Percentiles rank a stretch among this genome's conserved stretches.
These are phyloP conservation scores for Scleromitrula shiraiana DNA, from an alignment of 2,329 filamentous ascomycete genomes.

Conservation along the genomic window DNA sequence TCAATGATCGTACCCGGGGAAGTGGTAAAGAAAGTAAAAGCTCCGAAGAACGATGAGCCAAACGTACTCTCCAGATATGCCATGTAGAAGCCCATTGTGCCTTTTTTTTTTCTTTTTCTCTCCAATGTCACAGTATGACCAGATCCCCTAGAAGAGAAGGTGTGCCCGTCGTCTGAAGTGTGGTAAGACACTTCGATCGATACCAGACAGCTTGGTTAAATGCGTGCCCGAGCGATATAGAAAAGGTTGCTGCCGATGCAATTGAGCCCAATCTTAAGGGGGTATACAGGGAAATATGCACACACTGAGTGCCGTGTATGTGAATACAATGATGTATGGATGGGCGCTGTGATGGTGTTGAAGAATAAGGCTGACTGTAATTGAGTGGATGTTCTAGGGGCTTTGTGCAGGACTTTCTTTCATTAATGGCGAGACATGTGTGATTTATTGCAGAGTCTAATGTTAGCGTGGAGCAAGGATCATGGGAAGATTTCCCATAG, in stretches of 20 bases:
- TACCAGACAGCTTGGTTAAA: slow-evolving; percentile 20
- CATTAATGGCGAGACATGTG: slow-evolving; percentile 53
- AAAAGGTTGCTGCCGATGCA: slow-evolving; percentile 39
- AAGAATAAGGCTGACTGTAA: slow-evolving; percentile 29
- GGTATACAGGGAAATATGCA: slow-evolving; percentile 35
- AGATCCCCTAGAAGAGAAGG: slow-evolving; percentile 18
- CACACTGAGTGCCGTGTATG: slow-evolving; percentile 25
- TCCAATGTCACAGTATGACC: slow-evolving; percentile 15
- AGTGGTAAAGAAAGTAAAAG: slow-evolving; percentile 12
- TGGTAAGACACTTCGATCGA: slow-evolving; percentile 23
- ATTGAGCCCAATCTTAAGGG: slow-evolving; percentile 45
- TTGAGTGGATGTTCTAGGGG: slow-evolving; percentile 29
- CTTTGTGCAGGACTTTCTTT: slow-evolving; percentile 32
- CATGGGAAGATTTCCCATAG: slow-evolving; percentile 25
- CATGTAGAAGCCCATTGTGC: slow-evolving; percentile 59
- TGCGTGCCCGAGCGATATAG: slow-evolving; percentile 20
- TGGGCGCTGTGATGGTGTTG: slow-evolving; percentile 26
- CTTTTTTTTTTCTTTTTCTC: too few relatives aligned
- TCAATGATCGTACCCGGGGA: slow-evolving; percentile 21
- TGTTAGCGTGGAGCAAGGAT: slow-evolving; percentile 30
- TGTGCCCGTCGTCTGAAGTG: slow-evolving; percentile 19
- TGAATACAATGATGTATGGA: slow-evolving; percentile 28
- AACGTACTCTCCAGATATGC: slow-evolving; percentile 32
- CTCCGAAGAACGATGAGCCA: slow-evolving; percentile 19
- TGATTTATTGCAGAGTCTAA: slow-evolving; percentile 50